A percentile compares a stretch with the other conserved stretches of the same genome.
These are phyloP conservation scores for Ustilago bromivora DNA, from an alignment of 1,284 basidiomycete species.

Conservation along the genomic window DNA sequence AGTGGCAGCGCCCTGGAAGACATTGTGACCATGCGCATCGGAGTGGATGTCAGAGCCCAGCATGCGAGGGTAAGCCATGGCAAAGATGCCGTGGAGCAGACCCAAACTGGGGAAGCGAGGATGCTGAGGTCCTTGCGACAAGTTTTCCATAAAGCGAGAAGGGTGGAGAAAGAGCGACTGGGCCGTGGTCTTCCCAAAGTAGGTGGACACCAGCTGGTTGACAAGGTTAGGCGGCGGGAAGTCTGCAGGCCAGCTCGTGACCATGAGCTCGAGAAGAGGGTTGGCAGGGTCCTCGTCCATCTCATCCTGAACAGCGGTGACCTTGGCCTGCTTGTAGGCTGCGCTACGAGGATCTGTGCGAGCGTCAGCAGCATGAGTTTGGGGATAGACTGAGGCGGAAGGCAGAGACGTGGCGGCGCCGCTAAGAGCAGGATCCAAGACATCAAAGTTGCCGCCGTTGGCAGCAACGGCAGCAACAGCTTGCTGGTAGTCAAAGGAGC, in stretches of 20 bases:
- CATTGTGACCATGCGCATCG: constrained; percentile 17
- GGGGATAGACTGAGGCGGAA: constrained; percentile 15
- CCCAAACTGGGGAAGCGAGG: constrained; percentile 52
- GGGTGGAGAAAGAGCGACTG: constrained; percentile 55
- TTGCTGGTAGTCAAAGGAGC: constrained; percentile 44
- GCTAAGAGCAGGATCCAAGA: constrained; percentile 50
- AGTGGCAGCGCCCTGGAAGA: constrained; percentile 31
- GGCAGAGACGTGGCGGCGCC: constrained; percentile 13
- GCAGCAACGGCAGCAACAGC: constrained; percentile 45
- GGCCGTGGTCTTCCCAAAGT: constrained; percentile 41
- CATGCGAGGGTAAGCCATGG: constrained; percentile 45
- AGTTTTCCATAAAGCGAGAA: constrained; percentile 47
- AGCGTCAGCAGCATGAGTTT: constrained; percentile 23
- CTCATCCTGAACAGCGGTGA: constrained; percentile 40
- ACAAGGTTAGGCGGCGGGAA: constrained; percentile 58
- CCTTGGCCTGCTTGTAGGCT: constrained; percentile 46
- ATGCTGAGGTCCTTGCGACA: constrained; percentile 50
- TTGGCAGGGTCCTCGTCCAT: constrained; percentile 44
- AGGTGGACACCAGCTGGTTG: constrained; percentile 49
- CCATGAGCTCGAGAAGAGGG: constrained; percentile 53
- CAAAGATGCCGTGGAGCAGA: constrained; percentile 59
- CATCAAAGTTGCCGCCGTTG: constrained; percentile 37
- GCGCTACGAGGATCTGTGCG: constrained; percentile 31
- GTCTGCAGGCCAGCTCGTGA: constrained; percentile 59
- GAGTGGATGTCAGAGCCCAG: constrained; percentile 21